Evolutionary conservation across 306 rosid species (phyloP).

Genomic region (Prunus kanzakura): DNA sequence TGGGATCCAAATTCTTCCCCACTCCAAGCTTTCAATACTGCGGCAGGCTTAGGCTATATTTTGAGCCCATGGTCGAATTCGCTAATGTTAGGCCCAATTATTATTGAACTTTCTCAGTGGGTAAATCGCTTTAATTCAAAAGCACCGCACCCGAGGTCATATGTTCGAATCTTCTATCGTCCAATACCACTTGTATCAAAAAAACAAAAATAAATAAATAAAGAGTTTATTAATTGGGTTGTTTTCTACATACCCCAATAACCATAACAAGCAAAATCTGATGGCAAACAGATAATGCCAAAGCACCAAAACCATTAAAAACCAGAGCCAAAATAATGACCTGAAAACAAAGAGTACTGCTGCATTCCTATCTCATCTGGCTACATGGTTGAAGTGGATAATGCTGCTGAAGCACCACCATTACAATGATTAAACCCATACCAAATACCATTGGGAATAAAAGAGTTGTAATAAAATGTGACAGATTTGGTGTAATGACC

Average conservation of each 20-base stretch:
- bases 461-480: conserved; percentile 50
- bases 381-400: conserved; percentile 26
- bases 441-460: conserved; percentile 61
- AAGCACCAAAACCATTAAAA: not conserved
- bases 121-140: too few species aligned
- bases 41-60: too few species aligned
- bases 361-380: not conserved
- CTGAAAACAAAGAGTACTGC: not conserved
- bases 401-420: conserved; percentile 17
- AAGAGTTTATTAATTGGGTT: too few species aligned
- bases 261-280: not conserved
- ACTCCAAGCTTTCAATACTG: too few species aligned
- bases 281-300: not conserved
- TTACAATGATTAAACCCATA: conserved; percentile 65
- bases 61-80: too few species aligned
- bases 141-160: too few species aligned
- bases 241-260: not conserved
- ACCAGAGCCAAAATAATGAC: not conserved
- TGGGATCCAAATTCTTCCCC: too few species aligned
- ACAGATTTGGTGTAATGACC: conserved; percentile 36
- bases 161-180: too few species aligned
- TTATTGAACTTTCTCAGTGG: too few species aligned
- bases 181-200: too few species aligned
- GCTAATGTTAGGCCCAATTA: too few species aligned
- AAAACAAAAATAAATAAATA: too few species aligned